Conservation (phyloP, 192 early-diverging fungal genomes). For the Rhizophagus clarus region DNA sequence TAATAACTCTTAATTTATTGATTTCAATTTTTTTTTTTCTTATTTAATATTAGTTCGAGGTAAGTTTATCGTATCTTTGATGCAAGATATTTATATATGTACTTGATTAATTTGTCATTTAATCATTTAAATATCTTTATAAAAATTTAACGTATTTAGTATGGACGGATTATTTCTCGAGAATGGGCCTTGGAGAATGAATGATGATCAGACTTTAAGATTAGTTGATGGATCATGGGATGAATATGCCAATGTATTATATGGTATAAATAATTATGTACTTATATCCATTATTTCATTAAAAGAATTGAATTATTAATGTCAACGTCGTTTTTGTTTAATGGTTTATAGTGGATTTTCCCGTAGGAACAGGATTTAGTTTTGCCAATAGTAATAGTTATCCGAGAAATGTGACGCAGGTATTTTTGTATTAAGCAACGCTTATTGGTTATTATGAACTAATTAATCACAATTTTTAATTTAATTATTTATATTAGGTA, state of each 20-base stretch:
- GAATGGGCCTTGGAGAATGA: constrained; percentile 55
- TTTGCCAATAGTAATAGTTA: constrained; percentile 42
- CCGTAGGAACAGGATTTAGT: constrained; percentile 66
- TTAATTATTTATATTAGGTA: constrained; percentile 38
- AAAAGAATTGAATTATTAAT: background rate
- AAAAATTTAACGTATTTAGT: constrained; percentile 31
- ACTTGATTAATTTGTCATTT: background rate
- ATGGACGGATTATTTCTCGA: constrained; percentile 70
- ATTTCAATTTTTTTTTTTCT: too few species aligned
- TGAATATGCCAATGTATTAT: constrained; percentile 60
- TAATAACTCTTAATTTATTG: too few species aligned
- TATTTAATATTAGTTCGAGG: constrained; percentile 5
- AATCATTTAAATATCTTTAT: background rate
- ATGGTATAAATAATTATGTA: constrained; percentile 37
- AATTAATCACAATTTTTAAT: constrained; percentile 31
- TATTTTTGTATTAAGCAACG: constrained; percentile 36
- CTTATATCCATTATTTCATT: too few species aligned
- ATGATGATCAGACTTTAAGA: constrained; percentile 42
- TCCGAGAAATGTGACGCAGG: constrained; percentile 47
- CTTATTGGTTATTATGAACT: constrained; percentile 2
- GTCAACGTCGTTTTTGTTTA: background rate
- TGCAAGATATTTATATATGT: too few species aligned
- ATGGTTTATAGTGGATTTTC: constrained; percentile 58
- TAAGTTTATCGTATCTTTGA: background rate
- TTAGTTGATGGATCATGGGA: constrained; percentile 56